These are phyloP conservation scores for Fusarium paranaense DNA, from an alignment of 2,329 filamentous ascomycete species.

Conservation along the genomic window DNA sequence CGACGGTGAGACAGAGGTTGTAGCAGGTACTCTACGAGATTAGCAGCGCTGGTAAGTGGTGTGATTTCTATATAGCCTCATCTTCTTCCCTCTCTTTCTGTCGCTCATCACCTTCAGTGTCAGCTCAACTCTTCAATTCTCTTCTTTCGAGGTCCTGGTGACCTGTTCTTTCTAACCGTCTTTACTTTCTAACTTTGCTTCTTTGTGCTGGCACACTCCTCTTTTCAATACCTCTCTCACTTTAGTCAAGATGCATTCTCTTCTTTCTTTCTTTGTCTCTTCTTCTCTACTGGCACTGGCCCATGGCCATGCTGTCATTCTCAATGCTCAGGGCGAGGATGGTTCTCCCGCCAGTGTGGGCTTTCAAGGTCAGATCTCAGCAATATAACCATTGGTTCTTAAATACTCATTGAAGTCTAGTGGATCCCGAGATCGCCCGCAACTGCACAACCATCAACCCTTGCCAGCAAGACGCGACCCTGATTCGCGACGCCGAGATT, in stretches of 20 bases:
- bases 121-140: slow-evolving; percentile 10
- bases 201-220: slow-evolving; percentile 39
- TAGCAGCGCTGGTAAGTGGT: neutral
- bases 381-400: neutral
- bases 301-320: slow-evolving; percentile 58
- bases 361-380: slow-evolving; percentile 55
- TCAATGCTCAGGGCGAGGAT: slow-evolving; percentile 58
- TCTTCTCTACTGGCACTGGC: slow-evolving; percentile 32
- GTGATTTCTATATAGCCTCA: slow-evolving; percentile 33
- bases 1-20: slow-evolving; percentile 36
- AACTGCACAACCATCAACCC: slow-evolving; percentile 74
- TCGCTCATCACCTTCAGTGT: slow-evolving; percentile 36
- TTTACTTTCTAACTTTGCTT: slow-evolving; percentile 10
- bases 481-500: slow-evolving; percentile 70
- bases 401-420: slow-evolving; percentile 41
- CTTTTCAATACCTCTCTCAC: neutral
- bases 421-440: slow-evolving; percentile 66
- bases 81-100: neutral
- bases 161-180: slow-evolving; percentile 28
- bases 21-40: slow-evolving; percentile 27
- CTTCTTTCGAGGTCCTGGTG: slow-evolving; percentile 41
- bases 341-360: slow-evolving; percentile 61
- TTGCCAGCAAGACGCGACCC: slow-evolving; percentile 73
- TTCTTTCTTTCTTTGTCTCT: slow-evolving; percentile 24
- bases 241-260: slow-evolving; percentile 34